A percentile compares a stretch with the other conserved stretches of the same genome.
Evolutionary conservation across 257 asterid species (phyloP).

Genomic region (Nemophila menziesii): DNA sequence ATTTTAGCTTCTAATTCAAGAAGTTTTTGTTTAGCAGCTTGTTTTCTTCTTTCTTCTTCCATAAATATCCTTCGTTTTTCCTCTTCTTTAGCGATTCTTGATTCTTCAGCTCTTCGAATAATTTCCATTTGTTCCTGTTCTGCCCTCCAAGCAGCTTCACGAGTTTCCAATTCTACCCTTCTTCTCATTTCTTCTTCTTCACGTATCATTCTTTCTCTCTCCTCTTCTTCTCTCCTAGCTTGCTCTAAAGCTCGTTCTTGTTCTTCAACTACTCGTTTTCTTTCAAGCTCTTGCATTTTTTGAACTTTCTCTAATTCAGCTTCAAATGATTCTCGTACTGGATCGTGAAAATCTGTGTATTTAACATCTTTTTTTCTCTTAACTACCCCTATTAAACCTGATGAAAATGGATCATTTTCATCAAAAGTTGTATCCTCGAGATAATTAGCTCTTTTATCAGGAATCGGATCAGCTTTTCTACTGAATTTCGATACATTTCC

Average conservation of each 20-base stretch:
- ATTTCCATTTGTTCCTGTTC: slow-evolving; percentile 80
- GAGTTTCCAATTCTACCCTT: slow-evolving; percentile 80
- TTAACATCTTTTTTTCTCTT: slow-evolving; percentile 76
- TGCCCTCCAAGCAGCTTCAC: slow-evolving; percentile 88
- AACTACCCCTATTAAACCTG: slow-evolving; percentile 62
- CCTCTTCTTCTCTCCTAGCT: slow-evolving; percentile 81
- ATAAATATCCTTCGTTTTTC: slow-evolving; percentile 50
- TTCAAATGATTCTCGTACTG: slow-evolving; percentile 88
- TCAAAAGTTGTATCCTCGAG: slow-evolving; percentile 42
- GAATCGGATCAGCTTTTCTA: slow-evolving; percentile 36
- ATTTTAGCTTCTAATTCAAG: slow-evolving; percentile 84
- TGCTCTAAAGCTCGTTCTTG: slow-evolving; percentile 85
- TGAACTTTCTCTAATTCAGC: slow-evolving; percentile 98
- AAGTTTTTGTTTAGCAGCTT: slow-evolving; percentile 85
- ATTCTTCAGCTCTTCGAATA: slow-evolving; percentile 65
- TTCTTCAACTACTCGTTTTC: slow-evolving; percentile 67
- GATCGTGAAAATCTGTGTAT: slow-evolving; percentile 69
- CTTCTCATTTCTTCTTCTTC: slow-evolving; percentile 67
- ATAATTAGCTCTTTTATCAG: slow-evolving; percentile 32
- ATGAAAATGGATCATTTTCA: slow-evolving; percentile 64
- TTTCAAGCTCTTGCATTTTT: slow-evolving; percentile 90
- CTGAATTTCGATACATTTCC: slow-evolving; percentile 25
- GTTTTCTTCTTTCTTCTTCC: slow-evolving; percentile 96
- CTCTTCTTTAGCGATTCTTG: slow-evolving; percentile 70
- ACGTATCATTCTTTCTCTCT: slow-evolving; percentile 57